A percentile compares a stretch with the other conserved stretches of the same genome.
Evolutionary conservation across 73 alveolate species (phyloP).

Genomic region (Breviolum minutum): DNA sequence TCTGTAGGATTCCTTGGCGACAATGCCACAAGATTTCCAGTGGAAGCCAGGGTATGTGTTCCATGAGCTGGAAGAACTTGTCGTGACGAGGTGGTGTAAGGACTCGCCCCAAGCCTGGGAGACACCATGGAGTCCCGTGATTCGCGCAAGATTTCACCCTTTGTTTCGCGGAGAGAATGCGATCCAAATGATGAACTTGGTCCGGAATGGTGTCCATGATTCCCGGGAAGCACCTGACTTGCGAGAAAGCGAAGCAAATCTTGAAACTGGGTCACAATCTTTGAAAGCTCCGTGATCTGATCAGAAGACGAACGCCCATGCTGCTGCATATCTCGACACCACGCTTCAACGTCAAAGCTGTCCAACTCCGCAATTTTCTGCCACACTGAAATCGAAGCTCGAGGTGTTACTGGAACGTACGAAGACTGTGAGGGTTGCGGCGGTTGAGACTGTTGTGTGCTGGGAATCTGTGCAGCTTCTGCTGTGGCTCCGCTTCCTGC

Average conservation of each 20-base stretch:
- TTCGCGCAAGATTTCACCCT: not conserved
- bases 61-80: constrained; percentile 39
- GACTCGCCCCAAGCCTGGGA: constrained; percentile 13
- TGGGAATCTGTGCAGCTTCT: not conserved
- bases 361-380: constrained; percentile 68
- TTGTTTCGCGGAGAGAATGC: not conserved
- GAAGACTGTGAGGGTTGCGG: not conserved
- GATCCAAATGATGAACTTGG: not conserved
- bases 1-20: constrained; percentile 58
- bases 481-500: not conserved
- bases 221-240: constrained; percentile 23
- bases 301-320: constrained; percentile 60
- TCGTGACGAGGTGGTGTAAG: not conserved
- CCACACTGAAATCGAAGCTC: constrained; percentile 42
- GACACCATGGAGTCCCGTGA: not conserved
- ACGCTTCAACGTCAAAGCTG: constrained; percentile 41
- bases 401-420: constrained; percentile 15
- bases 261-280: constrained; percentile 64
- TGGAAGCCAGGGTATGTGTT: constrained; percentile 21
- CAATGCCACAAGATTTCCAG: constrained; percentile 65
- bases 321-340: constrained; percentile 39
- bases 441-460: constrained; percentile 1
- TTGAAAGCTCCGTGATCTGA: constrained; percentile 32
- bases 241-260: constrained; percentile 55
- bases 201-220: not conserved